Conservation (phyloP, 768 basidiomycete species). For the Rhodosporidiobolus odoratus region DNA sequence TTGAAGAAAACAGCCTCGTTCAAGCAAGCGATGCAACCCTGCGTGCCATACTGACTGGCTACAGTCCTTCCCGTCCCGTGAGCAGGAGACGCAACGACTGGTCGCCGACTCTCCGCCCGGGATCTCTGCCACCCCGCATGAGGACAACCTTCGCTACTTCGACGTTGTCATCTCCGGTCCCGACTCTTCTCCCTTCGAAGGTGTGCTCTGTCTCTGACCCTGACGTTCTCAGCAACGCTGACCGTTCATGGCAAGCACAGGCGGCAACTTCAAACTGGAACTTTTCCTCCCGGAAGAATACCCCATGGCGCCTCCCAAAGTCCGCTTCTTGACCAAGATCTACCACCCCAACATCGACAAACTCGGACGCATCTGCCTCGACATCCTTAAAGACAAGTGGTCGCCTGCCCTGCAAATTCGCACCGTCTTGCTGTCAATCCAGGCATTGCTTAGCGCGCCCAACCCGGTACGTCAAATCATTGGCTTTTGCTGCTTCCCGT, state of each 20-base stretch:
- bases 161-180: constrained; percentile 96
- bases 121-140: constrained; percentile 89
- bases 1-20: too few relatives aligned
- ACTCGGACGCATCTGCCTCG: constrained; percentile 94
- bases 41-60: background rate
- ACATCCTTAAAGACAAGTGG: constrained; percentile 99
- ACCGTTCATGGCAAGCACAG: constrained; percentile 48
- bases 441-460: constrained; percentile 90
- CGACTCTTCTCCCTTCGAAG: constrained; percentile 83
- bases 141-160: constrained; percentile 97
- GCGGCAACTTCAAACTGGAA: constrained; percentile 89
- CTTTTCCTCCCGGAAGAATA: constrained; percentile 98
- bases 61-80: background rate
- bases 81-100: constrained; percentile 94
- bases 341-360: constrained; percentile 99
- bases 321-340: constrained; percentile 59
- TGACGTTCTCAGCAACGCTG: background rate
- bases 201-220: constrained; percentile 50
- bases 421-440: constrained; percentile 91
- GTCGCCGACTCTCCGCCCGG: constrained; percentile 95
- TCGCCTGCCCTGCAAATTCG: constrained; percentile 97
- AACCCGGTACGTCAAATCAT: constrained; percentile 67
- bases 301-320: constrained; percentile 98
- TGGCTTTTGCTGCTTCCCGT: constrained; percentile 41
- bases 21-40: too few relatives aligned